A percentile compares a stretch with the other conserved stretches of the same genome.
Conservation (phyloP, 2,329 filamentous ascomycete species). For the Aspergillus nomiae region DNA sequence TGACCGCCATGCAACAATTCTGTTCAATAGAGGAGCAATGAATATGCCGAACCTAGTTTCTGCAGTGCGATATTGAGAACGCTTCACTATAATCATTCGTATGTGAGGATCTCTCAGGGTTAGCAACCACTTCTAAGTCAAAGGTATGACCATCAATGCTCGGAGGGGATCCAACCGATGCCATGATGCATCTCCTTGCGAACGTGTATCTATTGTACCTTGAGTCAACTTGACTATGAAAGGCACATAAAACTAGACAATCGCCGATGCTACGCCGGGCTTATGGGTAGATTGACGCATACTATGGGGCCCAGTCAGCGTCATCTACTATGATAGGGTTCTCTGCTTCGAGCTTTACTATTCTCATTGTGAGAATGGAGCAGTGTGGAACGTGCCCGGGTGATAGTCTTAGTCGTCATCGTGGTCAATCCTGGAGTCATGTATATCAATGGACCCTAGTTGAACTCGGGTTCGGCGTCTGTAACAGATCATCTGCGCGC, state of each 20-base stretch:
- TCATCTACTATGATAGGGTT: neutral
- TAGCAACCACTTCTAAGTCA: neutral
- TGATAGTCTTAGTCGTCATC: neutral
- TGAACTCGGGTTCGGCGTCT: neutral
- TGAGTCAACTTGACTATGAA: too few relatives aligned
- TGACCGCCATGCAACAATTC: neutral
- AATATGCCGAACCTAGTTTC: neutral
- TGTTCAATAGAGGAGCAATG: neutral
- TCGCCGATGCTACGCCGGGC: too few relatives aligned
- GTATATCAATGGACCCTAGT: neutral
- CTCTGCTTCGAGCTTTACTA: too few relatives aligned
- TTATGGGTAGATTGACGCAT: neutral
- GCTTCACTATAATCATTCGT: neutral
- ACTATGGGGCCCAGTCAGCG: neutral
- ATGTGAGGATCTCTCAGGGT: neutral
- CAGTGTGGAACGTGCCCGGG: neutral
- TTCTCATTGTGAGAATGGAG: too few relatives aligned
- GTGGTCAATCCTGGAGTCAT: neutral
- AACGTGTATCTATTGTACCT: too few relatives aligned
- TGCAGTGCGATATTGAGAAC: neutral
- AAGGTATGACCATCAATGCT: neutral
- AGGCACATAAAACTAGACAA: too few relatives aligned
- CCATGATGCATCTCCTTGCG: too few relatives aligned
- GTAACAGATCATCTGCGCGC: neutral
- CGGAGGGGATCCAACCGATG: too few relatives aligned